Conservation (phyloP, 2,329 filamentous ascomycete genomes). For the Sporothrix curviconia region DNA sequence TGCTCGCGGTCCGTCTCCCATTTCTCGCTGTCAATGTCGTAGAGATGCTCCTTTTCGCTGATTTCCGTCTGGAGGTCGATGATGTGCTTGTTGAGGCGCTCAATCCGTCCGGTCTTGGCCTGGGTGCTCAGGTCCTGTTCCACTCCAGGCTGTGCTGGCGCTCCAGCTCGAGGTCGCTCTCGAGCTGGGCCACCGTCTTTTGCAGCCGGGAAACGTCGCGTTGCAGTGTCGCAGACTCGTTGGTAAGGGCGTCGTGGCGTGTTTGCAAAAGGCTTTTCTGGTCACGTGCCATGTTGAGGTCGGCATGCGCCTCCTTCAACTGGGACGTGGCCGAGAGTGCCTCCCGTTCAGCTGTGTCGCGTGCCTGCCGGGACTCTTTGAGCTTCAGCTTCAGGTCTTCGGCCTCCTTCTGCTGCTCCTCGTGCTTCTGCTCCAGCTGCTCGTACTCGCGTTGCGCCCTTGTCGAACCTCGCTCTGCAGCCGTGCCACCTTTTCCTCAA, state of each 20-base stretch:
- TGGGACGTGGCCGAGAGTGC: constrained; percentile 39
- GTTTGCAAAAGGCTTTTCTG: constrained; percentile 65
- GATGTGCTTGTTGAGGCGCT: constrained; percentile 51
- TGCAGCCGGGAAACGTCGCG: constrained; percentile 51
- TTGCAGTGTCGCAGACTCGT: constrained; percentile 61
- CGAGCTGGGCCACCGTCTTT: constrained; percentile 40
- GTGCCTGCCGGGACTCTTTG: constrained; percentile 38
- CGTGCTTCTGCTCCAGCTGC: constrained; percentile 45
- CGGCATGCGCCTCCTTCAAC: constrained; percentile 50
- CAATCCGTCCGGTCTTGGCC: constrained; percentile 40
- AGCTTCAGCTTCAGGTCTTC: constrained; percentile 39
- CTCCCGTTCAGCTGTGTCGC: constrained; percentile 33
- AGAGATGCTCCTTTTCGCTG: constrained; percentile 62
- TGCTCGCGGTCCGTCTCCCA: constrained; percentile 63
- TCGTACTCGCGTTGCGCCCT: constrained; percentile 42
- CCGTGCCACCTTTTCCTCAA: constrained; percentile 62
- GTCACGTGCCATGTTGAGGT: constrained; percentile 50
- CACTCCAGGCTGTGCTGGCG: constrained; percentile 50
- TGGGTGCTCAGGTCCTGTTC: constrained; percentile 53
- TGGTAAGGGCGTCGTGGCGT: constrained; percentile 60
- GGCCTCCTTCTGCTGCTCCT: constrained; percentile 41
- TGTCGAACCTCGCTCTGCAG: constrained; percentile 61
- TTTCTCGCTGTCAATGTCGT: constrained; percentile 64
- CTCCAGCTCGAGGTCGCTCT: constrained; percentile 45
- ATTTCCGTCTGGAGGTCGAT: constrained; percentile 58